Evolutionary conservation across 2,329 filamentous ascomycete species (phyloP).

Genomic region (Nigrospora oryzae): DNA sequence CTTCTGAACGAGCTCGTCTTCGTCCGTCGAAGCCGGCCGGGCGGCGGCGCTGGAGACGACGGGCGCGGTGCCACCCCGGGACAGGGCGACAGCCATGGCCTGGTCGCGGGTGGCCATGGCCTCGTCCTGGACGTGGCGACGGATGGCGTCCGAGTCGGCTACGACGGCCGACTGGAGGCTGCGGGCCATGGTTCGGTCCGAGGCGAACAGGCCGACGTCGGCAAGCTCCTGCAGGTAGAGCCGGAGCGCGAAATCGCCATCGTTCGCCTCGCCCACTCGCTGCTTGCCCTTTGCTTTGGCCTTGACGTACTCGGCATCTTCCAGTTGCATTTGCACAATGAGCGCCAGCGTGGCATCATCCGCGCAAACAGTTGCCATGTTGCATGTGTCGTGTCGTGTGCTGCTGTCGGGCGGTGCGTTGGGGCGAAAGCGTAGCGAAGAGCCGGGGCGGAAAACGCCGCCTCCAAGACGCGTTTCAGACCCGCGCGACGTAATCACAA

Average conservation of each 20-base stretch:
- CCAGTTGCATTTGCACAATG: not conserved
- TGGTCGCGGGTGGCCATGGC: no score
- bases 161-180: conserved; percentile 12
- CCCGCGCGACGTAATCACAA: no score
- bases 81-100: no score
- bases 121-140: not conserved
- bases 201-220: conserved; percentile 2
- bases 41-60: no score
- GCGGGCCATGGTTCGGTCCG: conserved; percentile 11
- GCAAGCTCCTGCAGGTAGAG: conserved; percentile 9
- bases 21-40: not conserved
- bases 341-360: not conserved
- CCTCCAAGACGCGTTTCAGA: no score
- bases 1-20: not conserved
- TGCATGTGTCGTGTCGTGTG: no score
- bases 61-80: no score
- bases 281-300: conserved; percentile 9
- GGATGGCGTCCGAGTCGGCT: conserved; percentile 7
- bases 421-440: no score
- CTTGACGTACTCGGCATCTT: not conserved
- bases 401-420: no score
- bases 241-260: conserved; percentile 9
- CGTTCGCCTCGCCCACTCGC: conserved; percentile 5
- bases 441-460: no score
- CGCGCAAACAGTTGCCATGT: not conserved